Percentiles rank a stretch among this genome's conserved stretches.
Conservation (phyloP, 352 stramenopile genomes). For the Globisporangium yorkense region DNA sequence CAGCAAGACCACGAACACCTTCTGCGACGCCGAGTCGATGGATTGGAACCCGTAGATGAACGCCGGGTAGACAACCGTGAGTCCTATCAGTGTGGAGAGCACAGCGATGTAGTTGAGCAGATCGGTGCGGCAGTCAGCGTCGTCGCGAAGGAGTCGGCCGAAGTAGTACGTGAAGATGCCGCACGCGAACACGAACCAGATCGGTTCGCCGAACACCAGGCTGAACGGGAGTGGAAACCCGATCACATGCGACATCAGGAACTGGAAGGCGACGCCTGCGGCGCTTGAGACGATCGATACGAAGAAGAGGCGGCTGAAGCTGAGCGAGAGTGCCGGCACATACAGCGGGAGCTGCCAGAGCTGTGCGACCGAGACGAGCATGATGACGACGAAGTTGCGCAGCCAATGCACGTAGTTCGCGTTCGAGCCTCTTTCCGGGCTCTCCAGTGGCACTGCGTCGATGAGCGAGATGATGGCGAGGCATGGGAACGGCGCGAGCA, state of each 20-base stretch:
- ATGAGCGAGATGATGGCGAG: slow-evolving; percentile 6
- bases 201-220: slow-evolving; percentile 14
- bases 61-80: slow-evolving; percentile 37
- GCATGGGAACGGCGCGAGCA: slow-evolving; percentile 7
- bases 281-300: slow-evolving; percentile 16
- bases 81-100: slow-evolving; percentile 23
- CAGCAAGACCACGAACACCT: slow-evolving; percentile 25
- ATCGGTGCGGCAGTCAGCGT: slow-evolving; percentile 11
- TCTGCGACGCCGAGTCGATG: slow-evolving; percentile 17
- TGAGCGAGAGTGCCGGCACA: slow-evolving; percentile 6
- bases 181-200: slow-evolving; percentile 16
- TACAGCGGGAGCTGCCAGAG: slow-evolving; percentile 20
- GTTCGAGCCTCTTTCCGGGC: slow-evolving; percentile 15
- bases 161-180: slow-evolving; percentile 21
- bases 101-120: slow-evolving; percentile 21
- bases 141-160: slow-evolving; percentile 13
- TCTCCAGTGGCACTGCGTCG: slow-evolving; percentile 13
- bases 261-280: slow-evolving; percentile 15
- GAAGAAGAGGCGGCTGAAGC: slow-evolving; percentile 10
- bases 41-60: slow-evolving; percentile 33
- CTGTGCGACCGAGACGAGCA: slow-evolving; percentile 23
- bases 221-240: slow-evolving; percentile 41
- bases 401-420: slow-evolving; percentile 29
- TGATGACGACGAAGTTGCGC: slow-evolving; percentile 21
- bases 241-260: slow-evolving; percentile 17